These are phyloP conservation scores for Cyclotella atomus DNA, from an alignment of 108 stramenopile species.

Conservation along the genomic window DNA sequence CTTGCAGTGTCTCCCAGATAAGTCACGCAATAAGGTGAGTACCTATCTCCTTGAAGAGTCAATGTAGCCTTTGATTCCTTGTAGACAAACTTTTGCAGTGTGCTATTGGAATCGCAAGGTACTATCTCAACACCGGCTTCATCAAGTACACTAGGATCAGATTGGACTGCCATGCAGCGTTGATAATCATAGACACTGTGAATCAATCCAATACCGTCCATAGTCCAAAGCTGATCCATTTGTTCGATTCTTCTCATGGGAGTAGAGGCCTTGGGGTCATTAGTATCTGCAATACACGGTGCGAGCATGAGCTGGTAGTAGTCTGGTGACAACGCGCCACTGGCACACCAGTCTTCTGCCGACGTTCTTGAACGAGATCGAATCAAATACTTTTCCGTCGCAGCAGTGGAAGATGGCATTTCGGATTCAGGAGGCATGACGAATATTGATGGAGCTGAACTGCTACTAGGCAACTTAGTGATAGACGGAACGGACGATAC, in stretches of 20 bases:
- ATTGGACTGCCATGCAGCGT: constrained; percentile 40
- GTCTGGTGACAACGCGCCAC: constrained; percentile 46
- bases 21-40: constrained; percentile 30
- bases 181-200: constrained; percentile 32
- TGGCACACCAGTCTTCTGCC: constrained; percentile 29
- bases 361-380: constrained; percentile 3
- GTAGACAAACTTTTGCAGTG: constrained; percentile 27
- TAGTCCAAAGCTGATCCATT: constrained; percentile 51
- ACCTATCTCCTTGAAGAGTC: constrained; percentile 28
- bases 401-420: background rate
- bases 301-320: constrained; percentile 41
- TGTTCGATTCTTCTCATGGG: constrained; percentile 33
- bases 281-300: constrained; percentile 20
- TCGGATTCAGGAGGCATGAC: background rate
- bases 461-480: background rate
- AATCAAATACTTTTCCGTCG: constrained; percentile 6
- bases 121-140: constrained; percentile 43
- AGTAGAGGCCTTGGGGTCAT: background rate
- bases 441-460: background rate
- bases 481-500: background rate
- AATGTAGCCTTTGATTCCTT: constrained; percentile 8
- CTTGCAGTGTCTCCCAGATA: constrained; percentile 28
- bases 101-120: constrained; percentile 25
- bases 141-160: constrained; percentile 1
- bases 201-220: constrained; percentile 39